phyloP scores from a whole-genome alignment of 805 yeast genomes.

The Jamesozyma hellenica region DNA sequence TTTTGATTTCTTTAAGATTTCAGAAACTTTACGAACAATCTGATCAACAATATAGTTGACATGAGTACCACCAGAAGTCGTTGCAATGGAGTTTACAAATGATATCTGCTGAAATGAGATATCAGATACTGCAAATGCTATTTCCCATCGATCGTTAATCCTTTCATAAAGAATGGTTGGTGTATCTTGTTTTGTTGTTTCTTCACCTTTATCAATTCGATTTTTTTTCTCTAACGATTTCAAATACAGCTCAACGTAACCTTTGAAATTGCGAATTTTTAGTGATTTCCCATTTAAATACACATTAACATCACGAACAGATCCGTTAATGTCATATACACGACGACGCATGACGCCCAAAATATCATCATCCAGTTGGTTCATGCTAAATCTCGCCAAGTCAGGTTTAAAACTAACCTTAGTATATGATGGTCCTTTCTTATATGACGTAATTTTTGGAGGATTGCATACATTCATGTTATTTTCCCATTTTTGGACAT shows the following conservation, averaged over 20 bases:
- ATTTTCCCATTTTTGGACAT: conserved; percentile 75
- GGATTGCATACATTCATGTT: conserved; percentile 75
- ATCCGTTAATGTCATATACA: conserved; percentile 91
- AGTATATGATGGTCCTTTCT: conserved; percentile 64
- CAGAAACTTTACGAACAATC: conserved; percentile 66
- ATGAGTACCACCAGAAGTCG: conserved; percentile 95
- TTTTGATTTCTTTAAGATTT: conserved; percentile 58
- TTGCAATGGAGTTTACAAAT: conserved; percentile 94
- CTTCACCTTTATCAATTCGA: conserved; percentile 31
- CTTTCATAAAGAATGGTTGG: conserved; percentile 70
- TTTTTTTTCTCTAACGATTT: conserved; percentile 52
- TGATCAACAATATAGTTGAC: conserved; percentile 80
- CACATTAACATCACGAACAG: conserved; percentile 74
- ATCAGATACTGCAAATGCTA: conserved; percentile 90
- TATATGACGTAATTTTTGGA: conserved; percentile 52
- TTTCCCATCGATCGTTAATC: conserved; percentile 85
- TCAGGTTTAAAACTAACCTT: conserved; percentile 86
- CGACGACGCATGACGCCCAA: conserved; percentile 81
- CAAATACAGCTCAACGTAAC: conserved; percentile 81
- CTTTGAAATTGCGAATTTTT: conserved; percentile 65
- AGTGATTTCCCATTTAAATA: conserved; percentile 65
- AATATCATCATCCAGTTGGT: conserved; percentile 69
- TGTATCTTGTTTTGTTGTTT: conserved; percentile 23
- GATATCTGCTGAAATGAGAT: conserved; percentile 88
- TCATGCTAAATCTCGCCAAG: conserved; percentile 74